Evolutionary conservation across 805 yeast species (phyloP).

Genomic region (Hanseniaspora vineae): DNA sequence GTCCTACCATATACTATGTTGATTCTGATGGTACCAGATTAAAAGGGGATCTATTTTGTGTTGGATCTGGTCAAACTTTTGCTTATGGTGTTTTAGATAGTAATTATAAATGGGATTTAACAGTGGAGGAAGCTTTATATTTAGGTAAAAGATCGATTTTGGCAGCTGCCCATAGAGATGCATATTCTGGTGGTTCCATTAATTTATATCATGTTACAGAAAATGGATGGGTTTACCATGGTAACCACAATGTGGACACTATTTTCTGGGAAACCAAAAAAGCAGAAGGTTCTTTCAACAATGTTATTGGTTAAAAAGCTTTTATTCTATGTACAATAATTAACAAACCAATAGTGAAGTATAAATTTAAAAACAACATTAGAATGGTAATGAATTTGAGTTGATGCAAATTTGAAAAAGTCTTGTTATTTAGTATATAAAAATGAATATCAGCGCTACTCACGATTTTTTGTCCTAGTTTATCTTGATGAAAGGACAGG

Average conservation of each 20-base stretch:
- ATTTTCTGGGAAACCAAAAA: slow-evolving; percentile 86
- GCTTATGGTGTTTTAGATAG: slow-evolving; percentile 97
- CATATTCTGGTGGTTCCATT: slow-evolving; percentile 93
- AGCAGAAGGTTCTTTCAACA: slow-evolving; percentile 78
- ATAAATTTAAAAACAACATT: too few species aligned
- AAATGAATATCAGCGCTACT: too few species aligned
- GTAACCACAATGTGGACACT: slow-evolving; percentile 85
- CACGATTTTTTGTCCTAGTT: too few species aligned
- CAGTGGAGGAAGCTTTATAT: slow-evolving; percentile 87
- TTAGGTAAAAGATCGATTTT: slow-evolving; percentile 90
- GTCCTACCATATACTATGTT: slow-evolving; percentile 90
- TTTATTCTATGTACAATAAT: background rate
- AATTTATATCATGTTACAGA: slow-evolving; percentile 89
- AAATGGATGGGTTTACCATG: slow-evolving; percentile 90
- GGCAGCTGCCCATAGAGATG: slow-evolving; percentile 98
- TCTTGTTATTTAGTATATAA: too few species aligned
- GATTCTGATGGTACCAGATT: slow-evolving; percentile 95
- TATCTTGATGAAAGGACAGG: too few species aligned
- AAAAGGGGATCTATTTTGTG: slow-evolving; percentile 90
- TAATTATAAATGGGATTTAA: slow-evolving; percentile 80
- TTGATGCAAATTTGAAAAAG: too few species aligned
- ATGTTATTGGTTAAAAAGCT: slow-evolving; percentile 34
- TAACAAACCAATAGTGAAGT: too few species aligned
- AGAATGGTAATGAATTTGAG: too few species aligned
- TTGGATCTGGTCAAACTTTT: slow-evolving; percentile 98